Evolutionary conservation across 2,329 filamentous ascomycete genomes (phyloP), one percentile per base, ranked within the genome.

Genomic region (Pseudopithomyces maydicus): DNA sequence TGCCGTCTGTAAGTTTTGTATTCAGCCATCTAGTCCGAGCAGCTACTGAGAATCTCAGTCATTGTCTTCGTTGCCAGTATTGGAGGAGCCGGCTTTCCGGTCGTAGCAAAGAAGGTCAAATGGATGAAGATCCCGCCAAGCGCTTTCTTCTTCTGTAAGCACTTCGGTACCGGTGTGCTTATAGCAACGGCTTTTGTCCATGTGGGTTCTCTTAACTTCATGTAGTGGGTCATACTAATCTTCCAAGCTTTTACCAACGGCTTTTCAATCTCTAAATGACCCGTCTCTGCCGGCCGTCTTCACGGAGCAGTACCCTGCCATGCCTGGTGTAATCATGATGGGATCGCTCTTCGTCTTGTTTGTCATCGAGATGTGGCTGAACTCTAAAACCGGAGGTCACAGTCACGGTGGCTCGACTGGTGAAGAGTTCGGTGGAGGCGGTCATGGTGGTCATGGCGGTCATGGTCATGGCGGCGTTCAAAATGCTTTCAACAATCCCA

Each of bases 121-220:
- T 84, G 82, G 81, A 74, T 87, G 67, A 85, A 83, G 72, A 82
- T 86, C 8, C 83, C 84, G 0, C 76, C 81, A 1, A 81, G 79
- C 61, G 68, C 85, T 32, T 86, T 87, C 72, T 87, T 87, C 68
- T 82, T 84, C 54, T 86, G 84, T 74, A 87, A 87, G 64, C 85
- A 87, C 65, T 77, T 77, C 51, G 74, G 91, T 69, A 95, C 91
- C 1, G 91, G 91, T 57, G 91, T 95, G 19, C 80, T 95, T n/a
- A 88, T 95, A 59, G 90, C 91, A 11, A 95, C 91, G 1, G 90
- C 91, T 54, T 95, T 95, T 69, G 90, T 94, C 23, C 90, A 94
- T 77, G 74, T 77, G 62, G 54, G 73, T 60, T 15, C 44, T 17
- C 19, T 17, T 20, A 26, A 7, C 32, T n/a, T 20, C 2, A 33